Conservation (phyloP, 2,329 filamentous ascomycete genomes). For the Colletotrichum limetticola region DNA sequence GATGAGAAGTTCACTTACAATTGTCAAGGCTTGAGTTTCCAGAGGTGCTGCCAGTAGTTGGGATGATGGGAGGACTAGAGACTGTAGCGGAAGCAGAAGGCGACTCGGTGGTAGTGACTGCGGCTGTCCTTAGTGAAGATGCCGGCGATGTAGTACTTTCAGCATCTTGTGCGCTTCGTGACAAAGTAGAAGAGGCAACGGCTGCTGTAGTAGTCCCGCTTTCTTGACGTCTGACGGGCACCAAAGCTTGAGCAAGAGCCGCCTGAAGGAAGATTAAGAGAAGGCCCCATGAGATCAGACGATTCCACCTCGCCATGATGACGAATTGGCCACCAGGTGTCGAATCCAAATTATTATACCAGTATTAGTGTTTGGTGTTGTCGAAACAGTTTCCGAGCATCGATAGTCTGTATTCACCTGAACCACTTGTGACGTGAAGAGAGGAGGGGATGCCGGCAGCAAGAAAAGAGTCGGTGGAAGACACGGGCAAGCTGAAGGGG, state of each 20-base stretch:
- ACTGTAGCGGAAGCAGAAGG: constrained; percentile 1
- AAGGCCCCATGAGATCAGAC: constrained; percentile 51
- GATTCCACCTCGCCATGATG: constrained; percentile 41
- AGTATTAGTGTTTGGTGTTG: not conserved
- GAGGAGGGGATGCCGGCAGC: constrained; percentile 9
- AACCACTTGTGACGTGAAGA: constrained; percentile 17
- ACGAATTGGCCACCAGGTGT: not conserved
- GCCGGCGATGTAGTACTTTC: not conserved
- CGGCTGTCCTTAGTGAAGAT: constrained; percentile 5
- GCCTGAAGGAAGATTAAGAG: constrained; percentile 51
- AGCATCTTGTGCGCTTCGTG: constrained; percentile 11
- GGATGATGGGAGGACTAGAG: constrained; percentile 18
- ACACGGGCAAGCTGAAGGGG: not conserved
- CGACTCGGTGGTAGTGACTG: not conserved
- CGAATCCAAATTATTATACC: not conserved
- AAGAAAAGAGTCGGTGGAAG: constrained; percentile 3
- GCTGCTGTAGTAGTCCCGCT: constrained; percentile 37
- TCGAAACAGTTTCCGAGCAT: not conserved
- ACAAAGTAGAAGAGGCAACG: constrained; percentile 30
- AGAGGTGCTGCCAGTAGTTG: constrained; percentile 34
- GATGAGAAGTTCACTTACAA: constrained; percentile 40
- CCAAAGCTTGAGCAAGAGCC: constrained; percentile 46
- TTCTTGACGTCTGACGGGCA: constrained; percentile 48
- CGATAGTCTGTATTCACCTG: constrained; percentile 7
- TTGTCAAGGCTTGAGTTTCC: constrained; percentile 47